These are phyloP conservation scores for Picea glauca DNA, from an alignment of 75 land plant genomes.

Conservation along the genomic window DNA sequence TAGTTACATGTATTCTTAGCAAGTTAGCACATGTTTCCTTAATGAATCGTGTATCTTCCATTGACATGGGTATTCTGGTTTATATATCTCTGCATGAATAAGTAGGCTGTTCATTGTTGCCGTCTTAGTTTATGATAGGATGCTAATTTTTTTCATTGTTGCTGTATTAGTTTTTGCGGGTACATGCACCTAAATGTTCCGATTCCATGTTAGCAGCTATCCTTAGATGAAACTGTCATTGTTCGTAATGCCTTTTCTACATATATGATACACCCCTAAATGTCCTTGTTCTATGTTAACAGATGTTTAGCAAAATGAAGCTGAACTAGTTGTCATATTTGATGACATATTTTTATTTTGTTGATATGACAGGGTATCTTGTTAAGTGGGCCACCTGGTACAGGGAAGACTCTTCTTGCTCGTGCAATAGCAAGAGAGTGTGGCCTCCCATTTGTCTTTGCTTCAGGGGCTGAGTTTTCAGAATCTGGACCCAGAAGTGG, in stretches of 20 bases:
- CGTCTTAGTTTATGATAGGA: background rate
- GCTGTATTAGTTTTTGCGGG: too few relatives aligned
- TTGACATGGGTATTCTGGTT: background rate
- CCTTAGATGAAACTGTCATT: background rate
- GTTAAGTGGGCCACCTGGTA: constrained; percentile 96
- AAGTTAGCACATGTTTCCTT: background rate
- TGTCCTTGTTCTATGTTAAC: too few relatives aligned
- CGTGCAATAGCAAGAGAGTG: constrained; percentile 90
- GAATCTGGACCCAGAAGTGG: constrained; percentile 73
- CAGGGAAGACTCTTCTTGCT: constrained; percentile 95
- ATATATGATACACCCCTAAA: too few relatives aligned
- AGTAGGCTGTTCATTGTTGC: background rate
- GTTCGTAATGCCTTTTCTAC: background rate
- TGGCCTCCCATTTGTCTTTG: constrained; percentile 93
- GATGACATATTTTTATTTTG: constrained; percentile 8
- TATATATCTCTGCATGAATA: background rate
- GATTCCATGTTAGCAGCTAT: background rate
- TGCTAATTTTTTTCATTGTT: background rate
- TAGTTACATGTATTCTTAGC: too few relatives aligned
- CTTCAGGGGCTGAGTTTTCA: constrained; percentile 94
- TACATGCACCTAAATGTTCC: background rate
- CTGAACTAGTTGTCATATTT: background rate
- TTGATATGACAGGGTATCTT: constrained; percentile 69
- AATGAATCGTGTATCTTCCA: background rate
- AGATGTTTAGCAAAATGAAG: background rate